phyloP scores from a whole-genome alignment of 2,329 filamentous ascomycete species.

The Orbilia oligospora region DNA sequence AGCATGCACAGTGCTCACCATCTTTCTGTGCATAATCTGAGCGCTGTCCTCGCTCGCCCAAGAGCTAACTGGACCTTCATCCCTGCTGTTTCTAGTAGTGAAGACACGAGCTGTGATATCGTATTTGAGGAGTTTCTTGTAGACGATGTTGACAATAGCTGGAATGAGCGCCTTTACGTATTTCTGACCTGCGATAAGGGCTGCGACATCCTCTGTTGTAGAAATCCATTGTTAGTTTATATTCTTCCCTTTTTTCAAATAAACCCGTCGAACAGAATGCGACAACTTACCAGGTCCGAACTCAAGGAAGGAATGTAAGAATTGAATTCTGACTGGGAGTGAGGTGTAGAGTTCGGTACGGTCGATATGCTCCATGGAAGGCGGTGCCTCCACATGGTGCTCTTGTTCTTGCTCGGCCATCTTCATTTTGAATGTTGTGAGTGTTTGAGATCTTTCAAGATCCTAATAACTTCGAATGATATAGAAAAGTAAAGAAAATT shows the following conservation, averaged over 20 bases:
- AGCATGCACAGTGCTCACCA: slow-evolving; percentile 35
- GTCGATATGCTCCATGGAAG: slow-evolving; percentile 74
- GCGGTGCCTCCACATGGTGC: slow-evolving; percentile 34
- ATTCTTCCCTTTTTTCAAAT: slow-evolving; percentile 9
- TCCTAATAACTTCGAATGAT: slow-evolving; percentile 20
- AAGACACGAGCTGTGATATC: slow-evolving; percentile 87
- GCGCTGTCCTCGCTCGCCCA: slow-evolving; percentile 57
- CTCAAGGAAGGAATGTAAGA: slow-evolving; percentile 82
- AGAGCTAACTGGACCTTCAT: slow-evolving; percentile 74
- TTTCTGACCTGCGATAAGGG: slow-evolving; percentile 77
- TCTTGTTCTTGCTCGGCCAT: slow-evolving; percentile 44
- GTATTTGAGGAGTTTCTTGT: slow-evolving; percentile 83
- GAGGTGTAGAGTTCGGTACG: slow-evolving; percentile 80
- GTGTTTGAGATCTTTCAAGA: slow-evolving; percentile 2
- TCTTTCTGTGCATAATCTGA: slow-evolving; percentile 58
- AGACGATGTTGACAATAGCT: slow-evolving; percentile 85
- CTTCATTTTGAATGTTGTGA: slow-evolving; percentile 24
- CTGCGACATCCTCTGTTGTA: slow-evolving; percentile 77
- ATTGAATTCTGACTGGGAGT: slow-evolving; percentile 78
- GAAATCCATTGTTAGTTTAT: slow-evolving; percentile 19
- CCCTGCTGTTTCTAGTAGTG: slow-evolving; percentile 74
- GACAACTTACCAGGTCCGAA: slow-evolving; percentile 76
- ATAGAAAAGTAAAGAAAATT: slow-evolving; percentile 5
- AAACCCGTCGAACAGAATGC: not conserved
- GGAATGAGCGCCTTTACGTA: slow-evolving; percentile 87